Percentiles rank a stretch among this genome's conserved stretches.
phyloP scores from a whole-genome alignment of 1,139 yeast genomes.

The Insectozyma bohioensis region DNA sequence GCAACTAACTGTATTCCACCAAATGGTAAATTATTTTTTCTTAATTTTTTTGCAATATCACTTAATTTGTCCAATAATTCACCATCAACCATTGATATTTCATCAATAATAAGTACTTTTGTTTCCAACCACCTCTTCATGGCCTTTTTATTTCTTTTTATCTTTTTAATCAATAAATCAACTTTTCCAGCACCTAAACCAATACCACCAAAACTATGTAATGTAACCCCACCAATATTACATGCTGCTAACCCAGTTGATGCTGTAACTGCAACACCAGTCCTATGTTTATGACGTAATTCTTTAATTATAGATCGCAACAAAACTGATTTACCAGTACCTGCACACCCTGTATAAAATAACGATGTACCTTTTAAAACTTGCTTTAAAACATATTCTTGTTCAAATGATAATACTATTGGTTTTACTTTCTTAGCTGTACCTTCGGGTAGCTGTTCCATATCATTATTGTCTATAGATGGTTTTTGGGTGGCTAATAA shows the following conservation, averaged over 20 bases:
- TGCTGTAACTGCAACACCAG: conserved; percentile 80
- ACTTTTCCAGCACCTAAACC: conserved; percentile 60
- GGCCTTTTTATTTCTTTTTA: conserved; percentile 55
- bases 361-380: conserved; percentile 52
- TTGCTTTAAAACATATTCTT: conserved; percentile 37
- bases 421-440: conserved; percentile 32
- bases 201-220: conserved; percentile 85
- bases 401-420: conserved; percentile 40
- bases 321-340: conserved; percentile 88
- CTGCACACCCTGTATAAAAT: conserved; percentile 94
- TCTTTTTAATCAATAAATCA: conserved; percentile 48
- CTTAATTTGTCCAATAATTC: conserved; percentile 69
- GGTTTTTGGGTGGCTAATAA: conserved; percentile 20
- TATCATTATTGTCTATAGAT: conserved; percentile 2
- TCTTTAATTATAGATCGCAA: conserved; percentile 67
- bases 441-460: too few species aligned
- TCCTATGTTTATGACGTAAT: conserved; percentile 42
- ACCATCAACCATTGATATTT: conserved; percentile 87
- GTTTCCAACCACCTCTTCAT: conserved; percentile 59
- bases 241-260: conserved; percentile 93
- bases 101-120: conserved; percentile 76
- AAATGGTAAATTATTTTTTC: conserved; percentile 59
- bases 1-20: conserved; percentile 87
- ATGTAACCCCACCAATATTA: conserved; percentile 83
- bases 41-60: conserved; percentile 55